These are phyloP conservation scores for Candida silvicultrix DNA, from an alignment of 805 yeast genomes.

Conservation along the genomic window DNA sequence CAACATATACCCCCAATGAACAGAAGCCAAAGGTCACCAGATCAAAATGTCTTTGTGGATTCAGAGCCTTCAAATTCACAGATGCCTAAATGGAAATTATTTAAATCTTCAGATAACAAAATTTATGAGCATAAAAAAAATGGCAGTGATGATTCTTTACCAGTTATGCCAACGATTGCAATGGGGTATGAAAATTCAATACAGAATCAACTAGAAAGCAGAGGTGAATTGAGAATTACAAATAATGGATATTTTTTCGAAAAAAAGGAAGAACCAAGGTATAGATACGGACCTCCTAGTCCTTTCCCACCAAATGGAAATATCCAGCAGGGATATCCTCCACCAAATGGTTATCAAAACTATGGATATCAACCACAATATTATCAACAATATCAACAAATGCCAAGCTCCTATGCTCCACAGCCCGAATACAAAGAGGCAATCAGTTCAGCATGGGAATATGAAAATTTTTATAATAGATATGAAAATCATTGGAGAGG, in stretches of 20 bases:
- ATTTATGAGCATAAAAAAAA: slow-evolving; percentile 8
- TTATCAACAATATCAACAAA: neutral
- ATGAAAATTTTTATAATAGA: neutral
- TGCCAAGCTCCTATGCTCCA: neutral
- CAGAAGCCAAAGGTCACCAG: neutral
- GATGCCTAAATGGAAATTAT: neutral
- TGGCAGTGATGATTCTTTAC: slow-evolving; percentile 16
- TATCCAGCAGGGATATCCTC: neutral
- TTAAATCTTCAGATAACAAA: neutral
- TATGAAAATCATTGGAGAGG: neutral
- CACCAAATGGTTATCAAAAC: neutral
- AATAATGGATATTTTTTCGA: slow-evolving; percentile 17
- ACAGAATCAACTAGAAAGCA: slow-evolving; percentile 8
- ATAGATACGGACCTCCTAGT: neutral
- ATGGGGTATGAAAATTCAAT: slow-evolving; percentile 21
- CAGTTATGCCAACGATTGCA: slow-evolving; percentile 22
- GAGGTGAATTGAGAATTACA: slow-evolving; percentile 20
- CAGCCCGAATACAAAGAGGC: neutral
- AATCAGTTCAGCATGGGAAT: neutral
- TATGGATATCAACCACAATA: neutral
- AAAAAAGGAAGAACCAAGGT: neutral
- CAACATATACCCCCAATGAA: neutral
- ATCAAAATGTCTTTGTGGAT: neutral
- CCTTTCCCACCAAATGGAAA: neutral
- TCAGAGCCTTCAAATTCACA: neutral